phyloP scores from a whole-genome alignment of 2,329 filamentous ascomycete species.

The Hypoxylon sp. region DNA sequence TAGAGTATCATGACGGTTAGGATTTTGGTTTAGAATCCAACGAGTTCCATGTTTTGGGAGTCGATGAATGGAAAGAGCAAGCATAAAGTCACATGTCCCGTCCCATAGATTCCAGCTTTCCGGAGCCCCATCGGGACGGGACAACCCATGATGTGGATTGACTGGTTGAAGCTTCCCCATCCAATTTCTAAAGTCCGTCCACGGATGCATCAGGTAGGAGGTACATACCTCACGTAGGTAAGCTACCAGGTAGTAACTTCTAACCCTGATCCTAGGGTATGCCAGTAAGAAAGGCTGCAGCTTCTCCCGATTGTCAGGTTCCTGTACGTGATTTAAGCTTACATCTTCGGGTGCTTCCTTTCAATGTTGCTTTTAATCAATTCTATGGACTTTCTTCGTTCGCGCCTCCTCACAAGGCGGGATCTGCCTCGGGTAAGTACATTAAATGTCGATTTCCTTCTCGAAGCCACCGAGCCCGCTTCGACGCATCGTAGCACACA shows the following conservation, averaged over 20 bases:
- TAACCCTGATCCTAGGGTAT: background rate
- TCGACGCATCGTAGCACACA: no score
- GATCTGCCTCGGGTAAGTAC: no score
- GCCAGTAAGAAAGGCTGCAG: no score
- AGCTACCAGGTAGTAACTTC: background rate
- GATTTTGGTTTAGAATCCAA: constrained; percentile 35
- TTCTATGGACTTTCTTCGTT: no score
- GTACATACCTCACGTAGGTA: background rate
- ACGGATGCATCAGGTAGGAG: background rate
- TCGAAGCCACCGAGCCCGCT: no score
- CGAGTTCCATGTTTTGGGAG: constrained; percentile 22
- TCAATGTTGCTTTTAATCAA: no score
- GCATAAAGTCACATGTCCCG: constrained; percentile 7
- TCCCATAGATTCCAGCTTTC: constrained; percentile 11
- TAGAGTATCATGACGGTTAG: constrained; percentile 35
- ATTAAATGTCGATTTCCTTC: no score
- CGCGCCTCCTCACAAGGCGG: no score
- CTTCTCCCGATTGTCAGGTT: no score
- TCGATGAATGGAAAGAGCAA: constrained; percentile 5
- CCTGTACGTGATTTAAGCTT: no score
- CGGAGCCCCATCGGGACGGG: background rate
- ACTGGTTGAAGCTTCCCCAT: background rate
- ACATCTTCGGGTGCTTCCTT: no score
- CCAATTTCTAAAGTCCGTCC: background rate
- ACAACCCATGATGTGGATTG: background rate